Conservation (phyloP, 768 basidiomycete species). For the Trametes cinnabarina region DNA sequence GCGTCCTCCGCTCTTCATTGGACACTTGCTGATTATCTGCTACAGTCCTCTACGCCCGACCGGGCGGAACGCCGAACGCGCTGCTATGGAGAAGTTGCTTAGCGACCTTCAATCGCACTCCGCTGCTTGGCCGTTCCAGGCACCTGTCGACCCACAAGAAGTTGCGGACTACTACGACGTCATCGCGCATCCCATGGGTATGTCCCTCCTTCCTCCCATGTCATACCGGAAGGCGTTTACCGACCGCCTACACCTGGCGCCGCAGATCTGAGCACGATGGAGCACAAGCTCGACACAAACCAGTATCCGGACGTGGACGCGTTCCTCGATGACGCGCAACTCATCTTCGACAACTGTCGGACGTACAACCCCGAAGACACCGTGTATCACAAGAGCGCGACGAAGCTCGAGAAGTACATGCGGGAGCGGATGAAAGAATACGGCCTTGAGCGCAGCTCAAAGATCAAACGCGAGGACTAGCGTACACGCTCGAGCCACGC, state of each 20-base stretch:
- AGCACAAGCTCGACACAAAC: slow-evolving; percentile 84
- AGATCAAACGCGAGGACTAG: slow-evolving; percentile 25
- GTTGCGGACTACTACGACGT: slow-evolving; percentile 90
- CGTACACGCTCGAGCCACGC: too few species aligned
- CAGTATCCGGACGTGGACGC: slow-evolving; percentile 72
- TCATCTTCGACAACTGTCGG: slow-evolving; percentile 89
- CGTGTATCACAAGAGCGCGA: slow-evolving; percentile 82
- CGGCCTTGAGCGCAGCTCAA: slow-evolving; percentile 19
- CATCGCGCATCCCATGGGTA: slow-evolving; percentile 91
- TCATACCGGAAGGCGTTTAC: not conserved
- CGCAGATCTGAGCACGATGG: slow-evolving; percentile 84
- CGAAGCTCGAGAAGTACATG: slow-evolving; percentile 77
- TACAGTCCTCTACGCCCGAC: slow-evolving; percentile 39
- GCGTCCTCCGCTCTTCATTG: slow-evolving; percentile 25
- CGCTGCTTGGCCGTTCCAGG: slow-evolving; percentile 83
- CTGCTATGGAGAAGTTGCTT: slow-evolving; percentile 73
- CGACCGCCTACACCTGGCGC: not conserved
- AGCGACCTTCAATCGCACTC: slow-evolving; percentile 76
- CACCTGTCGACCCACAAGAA: slow-evolving; percentile 75
- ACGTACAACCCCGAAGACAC: slow-evolving; percentile 81
- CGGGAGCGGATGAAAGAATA: slow-evolving; percentile 40
- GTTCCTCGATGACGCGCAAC: slow-evolving; percentile 76
- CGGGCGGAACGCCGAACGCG: slow-evolving; percentile 56
- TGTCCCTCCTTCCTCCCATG: slow-evolving; percentile 26
- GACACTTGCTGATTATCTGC: slow-evolving; percentile 11